Evolutionary conservation across 2,329 filamentous ascomycete genomes (phyloP).

Genomic region (Ophiocordyceps polyrhachis-furcata): DNA sequence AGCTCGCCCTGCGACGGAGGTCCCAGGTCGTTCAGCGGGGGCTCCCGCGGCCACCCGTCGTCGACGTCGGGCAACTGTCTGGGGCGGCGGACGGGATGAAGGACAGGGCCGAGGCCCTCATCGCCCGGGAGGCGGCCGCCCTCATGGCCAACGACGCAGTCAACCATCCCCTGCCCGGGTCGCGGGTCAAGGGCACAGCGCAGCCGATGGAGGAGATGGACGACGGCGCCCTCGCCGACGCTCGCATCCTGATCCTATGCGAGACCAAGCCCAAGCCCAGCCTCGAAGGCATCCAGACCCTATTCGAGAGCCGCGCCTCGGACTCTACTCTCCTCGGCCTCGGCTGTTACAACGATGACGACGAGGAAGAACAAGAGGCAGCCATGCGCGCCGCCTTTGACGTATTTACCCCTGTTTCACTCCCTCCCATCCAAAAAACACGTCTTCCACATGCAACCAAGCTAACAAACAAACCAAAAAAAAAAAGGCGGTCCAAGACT

Average conservation of each 20-base stretch:
- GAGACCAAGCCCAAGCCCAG: conserved; percentile 39
- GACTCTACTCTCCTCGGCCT: conserved; percentile 56
- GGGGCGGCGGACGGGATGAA: conserved; percentile 39
- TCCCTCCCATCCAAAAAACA: too few species aligned
- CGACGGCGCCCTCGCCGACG: conserved; percentile 54
- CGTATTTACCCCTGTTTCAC: conserved; percentile 21
- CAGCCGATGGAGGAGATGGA: conserved; percentile 43
- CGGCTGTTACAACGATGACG: conserved; percentile 60
- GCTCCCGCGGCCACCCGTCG: conserved; percentile 54
- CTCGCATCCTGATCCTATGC: conserved; percentile 56
- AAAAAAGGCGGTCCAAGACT: conserved; percentile 46
- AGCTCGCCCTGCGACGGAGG: conserved; percentile 62
- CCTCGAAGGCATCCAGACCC: conserved; percentile 30
- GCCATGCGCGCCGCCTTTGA: conserved; percentile 57
- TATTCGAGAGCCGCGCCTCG: conserved; percentile 33
- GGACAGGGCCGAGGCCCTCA: conserved; percentile 47
- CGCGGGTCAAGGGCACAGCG: conserved; percentile 43
- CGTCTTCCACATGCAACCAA: too few species aligned
- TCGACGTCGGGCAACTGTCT: conserved; percentile 54
- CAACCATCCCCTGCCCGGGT: conserved; percentile 52
- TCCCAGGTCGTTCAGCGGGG: conserved; percentile 81
- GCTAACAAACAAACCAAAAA: background rate
- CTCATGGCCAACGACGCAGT: conserved; percentile 69
- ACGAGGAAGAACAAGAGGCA: conserved; percentile 46
- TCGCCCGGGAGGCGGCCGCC: conserved; percentile 59